Conservation (phyloP, 208 protist genomes). For the Leishmania turanica region DNA sequence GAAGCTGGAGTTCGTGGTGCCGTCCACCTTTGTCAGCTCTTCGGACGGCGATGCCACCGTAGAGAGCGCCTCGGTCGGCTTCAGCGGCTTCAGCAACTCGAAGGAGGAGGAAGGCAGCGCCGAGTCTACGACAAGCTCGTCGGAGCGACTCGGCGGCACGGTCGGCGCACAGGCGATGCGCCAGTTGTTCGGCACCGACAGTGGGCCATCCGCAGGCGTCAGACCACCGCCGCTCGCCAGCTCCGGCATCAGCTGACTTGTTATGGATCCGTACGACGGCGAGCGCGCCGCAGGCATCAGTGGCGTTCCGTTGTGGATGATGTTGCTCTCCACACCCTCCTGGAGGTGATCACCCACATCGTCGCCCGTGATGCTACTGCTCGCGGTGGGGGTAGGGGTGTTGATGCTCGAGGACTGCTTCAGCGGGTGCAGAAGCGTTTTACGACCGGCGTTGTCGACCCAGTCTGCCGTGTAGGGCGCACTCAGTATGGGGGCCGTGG, state of each 20-base stretch:
- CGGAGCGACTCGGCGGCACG: constrained; percentile 30
- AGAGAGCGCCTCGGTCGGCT: neutral
- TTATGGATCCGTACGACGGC: constrained; percentile 3
- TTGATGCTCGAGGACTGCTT: neutral
- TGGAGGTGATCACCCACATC: constrained; percentile 9
- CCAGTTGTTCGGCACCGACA: constrained; percentile 34
- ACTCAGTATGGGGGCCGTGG: no score
- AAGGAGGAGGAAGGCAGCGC: neutral
- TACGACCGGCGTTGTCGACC: neutral
- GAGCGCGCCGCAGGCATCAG: constrained; percentile 1
- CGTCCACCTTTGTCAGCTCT: neutral
- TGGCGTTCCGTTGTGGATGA: constrained; percentile 4
- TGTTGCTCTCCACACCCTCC: neutral
- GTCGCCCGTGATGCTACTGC: constrained; percentile 7
- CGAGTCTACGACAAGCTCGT: neutral
- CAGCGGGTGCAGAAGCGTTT: constrained; percentile 25
- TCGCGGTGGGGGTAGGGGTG: constrained; percentile 3
- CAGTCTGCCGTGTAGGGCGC: neutral
- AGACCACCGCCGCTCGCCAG: constrained; percentile 5
- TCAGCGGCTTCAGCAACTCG: neutral
- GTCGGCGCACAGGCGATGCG: constrained; percentile 24
- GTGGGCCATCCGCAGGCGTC: constrained; percentile 6
- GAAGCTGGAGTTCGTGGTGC: neutral
- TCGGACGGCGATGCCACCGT: neutral
- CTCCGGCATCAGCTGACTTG: constrained; percentile 2